These are phyloP conservation scores for Boletus holoroseus DNA, from an alignment of 1,284 basidiomycete genomes.

Conservation along the genomic window DNA sequence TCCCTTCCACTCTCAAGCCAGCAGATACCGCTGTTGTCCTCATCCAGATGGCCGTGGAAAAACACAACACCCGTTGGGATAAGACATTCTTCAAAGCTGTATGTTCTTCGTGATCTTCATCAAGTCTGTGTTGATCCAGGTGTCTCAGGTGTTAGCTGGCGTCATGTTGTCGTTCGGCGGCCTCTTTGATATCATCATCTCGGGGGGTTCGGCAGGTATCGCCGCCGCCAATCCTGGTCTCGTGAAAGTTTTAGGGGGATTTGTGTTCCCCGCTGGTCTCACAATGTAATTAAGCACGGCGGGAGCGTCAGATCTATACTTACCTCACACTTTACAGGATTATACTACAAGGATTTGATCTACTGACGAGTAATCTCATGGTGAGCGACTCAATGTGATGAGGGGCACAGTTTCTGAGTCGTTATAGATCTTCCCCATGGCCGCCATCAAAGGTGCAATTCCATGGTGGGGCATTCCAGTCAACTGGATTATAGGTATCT, in stretches of 20 bases:
- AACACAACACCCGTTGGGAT: conserved; percentile 59
- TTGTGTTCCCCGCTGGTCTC: conserved; percentile 70
- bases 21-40: conserved; percentile 53
- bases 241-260: conserved; percentile 58
- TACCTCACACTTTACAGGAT: conserved; percentile 44
- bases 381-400: conserved; percentile 32
- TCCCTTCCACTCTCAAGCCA: conserved; percentile 55
- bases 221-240: conserved; percentile 56
- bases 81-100: conserved; percentile 64
- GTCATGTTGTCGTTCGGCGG: conserved; percentile 69
- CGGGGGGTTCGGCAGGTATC: conserved; percentile 53
- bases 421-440: conserved; percentile 62
- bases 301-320: background rate
- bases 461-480: conserved; percentile 64
- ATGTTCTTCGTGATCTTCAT: conserved; percentile 23
- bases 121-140: background rate
- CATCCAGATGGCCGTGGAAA: conserved; percentile 52
- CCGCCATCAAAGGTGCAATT: conserved; percentile 50
- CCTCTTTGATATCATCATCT: conserved; percentile 54
- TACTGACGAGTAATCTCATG: conserved; percentile 75
- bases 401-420: background rate
- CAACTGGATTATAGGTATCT: conserved; percentile 62
- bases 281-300: conserved; percentile 48
- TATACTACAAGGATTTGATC: conserved; percentile 61
- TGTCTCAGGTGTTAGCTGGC: conserved; percentile 54